phyloP scores from a whole-genome alignment of 1,284 basidiomycete genomes.

The Xerocomus minutiporus region DNA sequence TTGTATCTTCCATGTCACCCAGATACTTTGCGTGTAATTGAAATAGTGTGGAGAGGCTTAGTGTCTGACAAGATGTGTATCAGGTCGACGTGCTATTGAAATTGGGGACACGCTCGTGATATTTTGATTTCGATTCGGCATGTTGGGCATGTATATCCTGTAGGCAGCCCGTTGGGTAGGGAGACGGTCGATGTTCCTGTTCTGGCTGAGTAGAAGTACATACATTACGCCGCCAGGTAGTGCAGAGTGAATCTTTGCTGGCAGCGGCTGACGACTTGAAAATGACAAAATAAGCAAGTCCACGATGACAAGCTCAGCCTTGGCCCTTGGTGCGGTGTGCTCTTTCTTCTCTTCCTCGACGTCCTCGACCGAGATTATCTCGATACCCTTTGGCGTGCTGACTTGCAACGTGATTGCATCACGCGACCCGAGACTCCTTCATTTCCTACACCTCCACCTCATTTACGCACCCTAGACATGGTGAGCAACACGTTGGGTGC shows the following conservation, averaged over 20 bases:
- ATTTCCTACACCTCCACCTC: constrained; percentile 1
- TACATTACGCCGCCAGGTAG: neutral
- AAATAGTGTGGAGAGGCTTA: neutral
- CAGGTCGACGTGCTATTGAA: constrained; percentile 6
- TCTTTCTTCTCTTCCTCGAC: constrained; percentile 10
- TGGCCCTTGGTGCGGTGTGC: neutral
- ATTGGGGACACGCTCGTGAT: constrained; percentile 6
- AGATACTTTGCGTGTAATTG: neutral
- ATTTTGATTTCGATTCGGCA: neutral
- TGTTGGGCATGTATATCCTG: neutral
- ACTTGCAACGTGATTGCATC: constrained; percentile 10
- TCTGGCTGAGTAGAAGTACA: too few species aligned
- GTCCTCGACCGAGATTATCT: neutral
- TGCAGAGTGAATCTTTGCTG: constrained; percentile 7
- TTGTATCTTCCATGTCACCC: neutral
- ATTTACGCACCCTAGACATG: constrained; percentile 13
- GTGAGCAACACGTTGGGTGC: constrained; percentile 9
- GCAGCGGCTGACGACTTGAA: constrained; percentile 29
- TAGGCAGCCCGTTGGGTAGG: neutral
- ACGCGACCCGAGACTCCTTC: constrained; percentile 15
- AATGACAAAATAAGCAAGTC: constrained; percentile 30
- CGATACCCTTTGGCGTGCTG: constrained; percentile 4
- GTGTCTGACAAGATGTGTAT: neutral
- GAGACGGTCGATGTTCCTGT: neutral
- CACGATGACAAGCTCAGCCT: constrained; percentile 12